Evolutionary conservation across 441 rosid species (phyloP).

Genomic region (Eutrema salsugineum): DNA sequence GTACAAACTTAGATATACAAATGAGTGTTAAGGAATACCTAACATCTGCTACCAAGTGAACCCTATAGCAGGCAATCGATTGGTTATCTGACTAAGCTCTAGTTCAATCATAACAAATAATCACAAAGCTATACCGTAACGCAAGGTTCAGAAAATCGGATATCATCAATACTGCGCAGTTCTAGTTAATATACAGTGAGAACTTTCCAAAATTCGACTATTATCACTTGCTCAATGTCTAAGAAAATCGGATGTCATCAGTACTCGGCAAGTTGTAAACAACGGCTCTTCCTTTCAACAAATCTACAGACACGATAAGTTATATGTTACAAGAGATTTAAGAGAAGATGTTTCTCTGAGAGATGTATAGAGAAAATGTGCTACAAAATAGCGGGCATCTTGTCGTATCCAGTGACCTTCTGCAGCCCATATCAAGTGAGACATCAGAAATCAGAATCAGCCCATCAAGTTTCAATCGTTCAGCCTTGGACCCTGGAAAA

Average conservation of each 20-base stretch:
- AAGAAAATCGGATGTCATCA: not conserved
- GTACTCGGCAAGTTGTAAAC: not conserved
- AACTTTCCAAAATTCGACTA: not conserved
- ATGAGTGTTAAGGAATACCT: not conserved
- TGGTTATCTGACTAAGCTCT: not conserved
- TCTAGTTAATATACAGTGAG: not conserved
- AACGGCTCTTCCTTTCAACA: slow-evolving; percentile 30
- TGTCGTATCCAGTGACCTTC: slow-evolving; percentile 10
- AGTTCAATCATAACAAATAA: not conserved
- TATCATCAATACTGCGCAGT: not conserved
- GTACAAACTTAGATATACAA: not conserved
- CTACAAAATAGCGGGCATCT: slow-evolving; percentile 12
- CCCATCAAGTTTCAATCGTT: slow-evolving; percentile 4
- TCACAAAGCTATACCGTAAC: not conserved
- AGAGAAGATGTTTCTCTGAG: slow-evolving; percentile 18
- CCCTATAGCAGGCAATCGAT: not conserved
- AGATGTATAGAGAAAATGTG: slow-evolving; percentile 27
- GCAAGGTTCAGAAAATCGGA: not conserved
- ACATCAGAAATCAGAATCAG: slow-evolving; percentile 14
- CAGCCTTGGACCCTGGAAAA: slow-evolving; percentile 17
- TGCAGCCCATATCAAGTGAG: slow-evolving; percentile 11
- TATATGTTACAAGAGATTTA: slow-evolving; percentile 27
- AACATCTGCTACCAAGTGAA: not conserved
- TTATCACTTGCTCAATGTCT: not conserved
- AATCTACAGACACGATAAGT: slow-evolving; percentile 24